These are phyloP conservation scores for Huntiella moniliformis DNA, from an alignment of 2,329 filamentous ascomycete species.

Conservation along the genomic window DNA sequence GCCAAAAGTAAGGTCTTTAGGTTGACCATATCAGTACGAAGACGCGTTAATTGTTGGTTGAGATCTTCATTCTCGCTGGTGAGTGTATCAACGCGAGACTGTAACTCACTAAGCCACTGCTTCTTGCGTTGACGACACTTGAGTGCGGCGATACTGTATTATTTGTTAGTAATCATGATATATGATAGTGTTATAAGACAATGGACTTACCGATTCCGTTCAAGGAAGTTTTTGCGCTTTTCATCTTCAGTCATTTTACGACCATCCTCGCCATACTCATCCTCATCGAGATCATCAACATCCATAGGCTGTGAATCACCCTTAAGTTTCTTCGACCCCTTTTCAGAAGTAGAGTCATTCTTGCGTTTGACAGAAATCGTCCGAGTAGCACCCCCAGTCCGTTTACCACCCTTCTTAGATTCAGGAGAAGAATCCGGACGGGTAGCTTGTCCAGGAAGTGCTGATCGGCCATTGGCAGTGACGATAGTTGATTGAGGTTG, in stretches of 20 bases:
- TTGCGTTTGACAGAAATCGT: constrained; percentile 47
- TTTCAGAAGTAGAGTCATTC: constrained; percentile 26
- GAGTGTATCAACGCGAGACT: constrained; percentile 86
- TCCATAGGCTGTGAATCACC: constrained; percentile 22
- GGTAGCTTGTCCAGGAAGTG: background rate
- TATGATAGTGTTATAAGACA: background rate
- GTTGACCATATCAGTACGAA: constrained; percentile 86
- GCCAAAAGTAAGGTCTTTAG: constrained; percentile 82
- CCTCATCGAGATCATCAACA: constrained; percentile 1
- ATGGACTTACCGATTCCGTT: constrained; percentile 66
- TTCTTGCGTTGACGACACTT: constrained; percentile 98
- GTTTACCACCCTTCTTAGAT: constrained; percentile 6
- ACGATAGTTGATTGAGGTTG: background rate
- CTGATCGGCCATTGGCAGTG: background rate
- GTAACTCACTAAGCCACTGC: constrained; percentile 91
- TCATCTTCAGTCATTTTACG: constrained; percentile 95
- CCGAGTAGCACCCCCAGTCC: constrained; percentile 1
- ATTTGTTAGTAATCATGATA: constrained; percentile 13
- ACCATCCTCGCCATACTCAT: constrained; percentile 29
- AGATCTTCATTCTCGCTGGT: constrained; percentile 81
- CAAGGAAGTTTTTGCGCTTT: constrained; percentile 94
- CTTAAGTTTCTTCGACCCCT: constrained; percentile 62
- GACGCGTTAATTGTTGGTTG: constrained; percentile 60
- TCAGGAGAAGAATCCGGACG: constrained; percentile 24
- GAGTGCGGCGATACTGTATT: constrained; percentile 65